Conservation (phyloP, 2,329 filamentous ascomycete species). For the Sarocladium strictum region DNA sequence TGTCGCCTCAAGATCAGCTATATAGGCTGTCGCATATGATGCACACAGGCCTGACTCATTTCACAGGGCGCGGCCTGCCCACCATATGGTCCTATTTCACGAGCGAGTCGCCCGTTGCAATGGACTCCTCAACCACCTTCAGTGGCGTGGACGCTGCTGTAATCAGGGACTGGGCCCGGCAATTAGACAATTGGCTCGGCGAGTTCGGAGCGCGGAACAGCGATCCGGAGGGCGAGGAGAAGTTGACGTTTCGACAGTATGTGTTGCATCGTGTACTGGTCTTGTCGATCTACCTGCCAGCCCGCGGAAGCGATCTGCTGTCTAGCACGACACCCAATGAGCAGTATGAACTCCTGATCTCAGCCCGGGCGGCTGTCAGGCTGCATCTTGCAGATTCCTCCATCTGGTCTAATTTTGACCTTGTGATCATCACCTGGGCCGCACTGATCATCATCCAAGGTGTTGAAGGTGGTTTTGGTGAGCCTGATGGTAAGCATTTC, state of each 20-base stretch:
- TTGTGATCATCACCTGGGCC: constrained; percentile 38
- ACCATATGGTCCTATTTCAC: constrained; percentile 38
- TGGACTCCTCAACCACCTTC: constrained; percentile 22
- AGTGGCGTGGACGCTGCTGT: constrained; percentile 33
- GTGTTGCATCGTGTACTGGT: constrained; percentile 35
- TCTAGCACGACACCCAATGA: constrained; percentile 31
- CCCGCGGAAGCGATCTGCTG: constrained; percentile 31
- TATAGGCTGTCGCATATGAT: constrained; percentile 37
- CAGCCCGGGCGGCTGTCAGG: constrained; percentile 32
- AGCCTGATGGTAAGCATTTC: constrained; percentile 25
- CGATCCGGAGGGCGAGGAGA: constrained; percentile 26
- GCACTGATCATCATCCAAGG: constrained; percentile 36
- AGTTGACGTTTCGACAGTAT: constrained; percentile 33
- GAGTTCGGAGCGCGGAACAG: constrained; percentile 27
- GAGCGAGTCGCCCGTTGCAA: constrained; percentile 14
- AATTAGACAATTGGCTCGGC: constrained; percentile 35
- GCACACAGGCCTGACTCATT: constrained; percentile 35
- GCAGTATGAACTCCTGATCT: constrained; percentile 34
- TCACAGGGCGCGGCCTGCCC: constrained; percentile 33
- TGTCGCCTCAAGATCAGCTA: constrained; percentile 32
- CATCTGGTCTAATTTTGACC: constrained; percentile 38
- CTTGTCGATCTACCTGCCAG: constrained; percentile 36
- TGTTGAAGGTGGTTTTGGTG: constrained; percentile 32
- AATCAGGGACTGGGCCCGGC: constrained; percentile 35
- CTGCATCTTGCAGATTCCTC: constrained; percentile 32